phyloP scores from a whole-genome alignment of 352 stramenopile species.

The Phytophthora pistaciae region DNA sequence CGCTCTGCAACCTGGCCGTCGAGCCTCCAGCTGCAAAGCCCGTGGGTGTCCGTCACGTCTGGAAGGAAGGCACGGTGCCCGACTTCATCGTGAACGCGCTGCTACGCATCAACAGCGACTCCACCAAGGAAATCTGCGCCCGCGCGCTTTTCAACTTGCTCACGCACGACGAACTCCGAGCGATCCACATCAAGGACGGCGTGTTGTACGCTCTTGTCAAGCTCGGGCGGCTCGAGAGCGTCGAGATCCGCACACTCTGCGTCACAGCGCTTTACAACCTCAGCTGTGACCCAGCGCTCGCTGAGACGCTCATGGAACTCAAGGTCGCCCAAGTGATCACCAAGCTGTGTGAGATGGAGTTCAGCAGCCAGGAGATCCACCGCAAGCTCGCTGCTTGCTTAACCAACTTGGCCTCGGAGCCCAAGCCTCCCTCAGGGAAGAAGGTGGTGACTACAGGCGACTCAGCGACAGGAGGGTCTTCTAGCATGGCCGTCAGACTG shows the following conservation, averaged over 20 bases:
- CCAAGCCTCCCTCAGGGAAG: slow-evolving; percentile 43
- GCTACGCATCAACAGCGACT: slow-evolving; percentile 90
- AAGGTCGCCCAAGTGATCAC: slow-evolving; percentile 87
- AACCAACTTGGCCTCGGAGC: slow-evolving; percentile 77
- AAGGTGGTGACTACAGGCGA: slow-evolving; percentile 14
- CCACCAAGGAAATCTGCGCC: slow-evolving; percentile 90
- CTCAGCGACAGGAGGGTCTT: background rate
- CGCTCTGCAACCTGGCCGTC: slow-evolving; percentile 86
- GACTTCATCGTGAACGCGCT: slow-evolving; percentile 93
- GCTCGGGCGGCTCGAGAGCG: slow-evolving; percentile 82
- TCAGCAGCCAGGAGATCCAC: slow-evolving; percentile 84
- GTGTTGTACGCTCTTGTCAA: slow-evolving; percentile 91
- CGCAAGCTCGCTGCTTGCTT: slow-evolving; percentile 76
- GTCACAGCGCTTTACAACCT: slow-evolving; percentile 88
- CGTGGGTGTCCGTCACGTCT: slow-evolving; percentile 74
- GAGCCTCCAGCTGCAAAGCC: slow-evolving; percentile 53
- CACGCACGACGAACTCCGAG: slow-evolving; percentile 80
- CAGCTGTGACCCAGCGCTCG: slow-evolving; percentile 73
- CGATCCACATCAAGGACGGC: slow-evolving; percentile 87
- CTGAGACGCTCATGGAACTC: slow-evolving; percentile 85
- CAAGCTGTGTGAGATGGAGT: slow-evolving; percentile 89
- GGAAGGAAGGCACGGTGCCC: slow-evolving; percentile 87
- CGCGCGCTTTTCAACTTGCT: slow-evolving; percentile 89
- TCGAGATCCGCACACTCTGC: slow-evolving; percentile 83
- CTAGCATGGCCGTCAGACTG: slow-evolving; percentile 40